Evolutionary conservation across 2,329 filamentous ascomycete species (phyloP).

Genomic region (Amauroascus verrucosus): DNA sequence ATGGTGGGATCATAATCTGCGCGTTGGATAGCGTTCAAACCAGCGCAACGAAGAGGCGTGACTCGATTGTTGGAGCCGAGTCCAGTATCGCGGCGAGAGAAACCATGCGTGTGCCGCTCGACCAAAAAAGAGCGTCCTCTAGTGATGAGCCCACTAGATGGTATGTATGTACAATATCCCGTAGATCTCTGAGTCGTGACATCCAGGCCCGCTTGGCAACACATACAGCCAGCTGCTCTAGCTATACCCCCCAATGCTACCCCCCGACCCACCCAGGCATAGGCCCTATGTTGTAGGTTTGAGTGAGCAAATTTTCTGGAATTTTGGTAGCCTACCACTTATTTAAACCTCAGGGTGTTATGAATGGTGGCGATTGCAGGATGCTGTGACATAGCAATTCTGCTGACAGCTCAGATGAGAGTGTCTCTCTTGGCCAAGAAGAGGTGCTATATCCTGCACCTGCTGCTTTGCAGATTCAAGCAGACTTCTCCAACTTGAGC

Average conservation of each 20-base stretch:
- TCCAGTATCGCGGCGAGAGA: too few relatives aligned
- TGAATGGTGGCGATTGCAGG: slow-evolving; percentile 8
- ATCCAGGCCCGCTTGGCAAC: slow-evolving; percentile 6
- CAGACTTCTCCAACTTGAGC: background rate
- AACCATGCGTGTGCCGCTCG: too few relatives aligned
- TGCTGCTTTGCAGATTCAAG: slow-evolving; percentile 1
- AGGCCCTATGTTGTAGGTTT: slow-evolving; percentile 6
- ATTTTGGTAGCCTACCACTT: slow-evolving; percentile 9
- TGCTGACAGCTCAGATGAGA: slow-evolving; percentile 3
- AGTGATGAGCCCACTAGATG: too few relatives aligned
- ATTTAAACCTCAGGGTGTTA: slow-evolving; percentile 9
- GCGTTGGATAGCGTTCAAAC: slow-evolving; percentile 9
- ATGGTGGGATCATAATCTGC: too few relatives aligned
- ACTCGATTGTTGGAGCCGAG: slow-evolving; percentile 9
- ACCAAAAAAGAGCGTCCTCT: too few relatives aligned
- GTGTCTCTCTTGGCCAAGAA: slow-evolving; percentile 3
- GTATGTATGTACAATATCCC: too few relatives aligned
- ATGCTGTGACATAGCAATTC: background rate
- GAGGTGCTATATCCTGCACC: slow-evolving; percentile 4
- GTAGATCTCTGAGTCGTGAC: too few relatives aligned
- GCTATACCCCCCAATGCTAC: slow-evolving; percentile 2
- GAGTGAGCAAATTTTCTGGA: slow-evolving; percentile 4
- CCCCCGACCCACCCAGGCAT: slow-evolving; percentile 5
- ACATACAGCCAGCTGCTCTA: slow-evolving; percentile 4
- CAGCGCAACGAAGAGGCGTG: slow-evolving; percentile 8